Base-by-base conservation (phyloP, 2,329 filamentous ascomycete species). In the Stagonosporopsis vannaccii region DNA sequence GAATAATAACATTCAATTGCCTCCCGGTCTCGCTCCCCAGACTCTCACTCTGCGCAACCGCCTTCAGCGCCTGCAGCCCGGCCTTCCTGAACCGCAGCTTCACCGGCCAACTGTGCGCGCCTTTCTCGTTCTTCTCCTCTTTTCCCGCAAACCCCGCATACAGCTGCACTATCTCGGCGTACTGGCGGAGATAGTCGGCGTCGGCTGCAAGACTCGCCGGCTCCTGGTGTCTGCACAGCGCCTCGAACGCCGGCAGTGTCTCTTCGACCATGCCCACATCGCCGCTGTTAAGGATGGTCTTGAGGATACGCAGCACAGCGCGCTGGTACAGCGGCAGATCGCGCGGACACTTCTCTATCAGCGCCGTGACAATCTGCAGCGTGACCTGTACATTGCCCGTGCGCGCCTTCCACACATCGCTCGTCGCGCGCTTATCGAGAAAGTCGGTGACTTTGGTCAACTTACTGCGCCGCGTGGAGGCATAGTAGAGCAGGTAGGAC, bases 401-500 rank as follows among this genome's bases (percentile, higher is more conserved):
- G 71, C 92, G 88, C 76, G 87, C 85, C 72, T 91, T 90, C 87
- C 90, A 96, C 64, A 97, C 92, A 81, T 99, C 95, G 71, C 87
- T 89, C 59, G 90, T 90, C 20, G 92, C 95, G 81, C 94, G 92
- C 82, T 94, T 96, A 80, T 98, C 93, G 63, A 99, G 84, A 74
- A 97, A 99, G 67, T 87, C 88, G 76, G 92, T 92, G 65, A 99
- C 93, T 79, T 99, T 99, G 72, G 95, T 91, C 68, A 98, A 87
- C 83, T 98, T 99, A 78, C 91, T 94, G 63, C 92, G 88, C 58
- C 94, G 91, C 67, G 93, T 97, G 73, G 91, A 96, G 59, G 91
- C 92, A 81, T 99, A 98, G 84, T 96, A 98, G 51, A 98, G 87
- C 63, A 99, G 86, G 75, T 98, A 98, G 78, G 92, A 96, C 61